Percentiles rank a stretch among this genome's conserved stretches.
phyloP scores from a whole-genome alignment of 768 basidiomycete species.

The Kwoniella europaea region DNA sequence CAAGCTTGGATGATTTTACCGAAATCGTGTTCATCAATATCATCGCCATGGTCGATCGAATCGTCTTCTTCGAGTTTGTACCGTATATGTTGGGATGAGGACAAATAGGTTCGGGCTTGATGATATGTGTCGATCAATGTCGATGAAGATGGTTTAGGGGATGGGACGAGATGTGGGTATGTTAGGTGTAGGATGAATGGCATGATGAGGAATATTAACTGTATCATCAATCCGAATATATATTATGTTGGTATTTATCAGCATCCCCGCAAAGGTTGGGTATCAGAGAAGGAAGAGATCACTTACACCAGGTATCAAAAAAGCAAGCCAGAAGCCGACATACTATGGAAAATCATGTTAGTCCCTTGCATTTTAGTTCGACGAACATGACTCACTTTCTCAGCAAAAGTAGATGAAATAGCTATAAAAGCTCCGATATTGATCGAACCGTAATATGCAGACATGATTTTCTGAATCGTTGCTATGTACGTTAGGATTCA shows the following conservation, averaged over 20 bases:
- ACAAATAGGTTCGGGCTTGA: conserved; percentile 7
- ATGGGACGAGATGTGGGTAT: conserved; percentile 21
- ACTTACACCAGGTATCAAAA: conserved; percentile 26
- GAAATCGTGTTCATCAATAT: neutral
- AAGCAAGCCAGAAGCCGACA: conserved; percentile 51
- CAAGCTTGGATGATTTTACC: conserved; percentile 30
- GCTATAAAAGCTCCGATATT: conserved; percentile 54
- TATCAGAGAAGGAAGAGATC: neutral
- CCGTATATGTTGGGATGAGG: neutral
- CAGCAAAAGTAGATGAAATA: conserved; percentile 35
- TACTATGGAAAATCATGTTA: conserved; percentile 7
- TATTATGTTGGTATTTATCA: neutral
- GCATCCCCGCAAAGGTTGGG: neutral
- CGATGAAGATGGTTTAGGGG: conserved; percentile 24
- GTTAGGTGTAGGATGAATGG: conserved; percentile 21
- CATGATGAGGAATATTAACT: conserved; percentile 28
- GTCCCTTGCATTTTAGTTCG: neutral
- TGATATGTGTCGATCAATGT: conserved; percentile 23
- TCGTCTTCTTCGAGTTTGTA: neutral
- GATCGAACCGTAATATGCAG: conserved; percentile 48
- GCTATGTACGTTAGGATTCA: conserved; percentile 6
- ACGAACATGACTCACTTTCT: conserved; percentile 31
- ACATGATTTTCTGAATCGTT: conserved; percentile 44
- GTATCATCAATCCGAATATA: neutral
- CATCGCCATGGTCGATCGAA: neutral